Evolutionary conservation across 768 basidiomycete genomes (phyloP), one percentile per base, ranked within the genome.

Genomic region (Boletus sp.): DNA sequence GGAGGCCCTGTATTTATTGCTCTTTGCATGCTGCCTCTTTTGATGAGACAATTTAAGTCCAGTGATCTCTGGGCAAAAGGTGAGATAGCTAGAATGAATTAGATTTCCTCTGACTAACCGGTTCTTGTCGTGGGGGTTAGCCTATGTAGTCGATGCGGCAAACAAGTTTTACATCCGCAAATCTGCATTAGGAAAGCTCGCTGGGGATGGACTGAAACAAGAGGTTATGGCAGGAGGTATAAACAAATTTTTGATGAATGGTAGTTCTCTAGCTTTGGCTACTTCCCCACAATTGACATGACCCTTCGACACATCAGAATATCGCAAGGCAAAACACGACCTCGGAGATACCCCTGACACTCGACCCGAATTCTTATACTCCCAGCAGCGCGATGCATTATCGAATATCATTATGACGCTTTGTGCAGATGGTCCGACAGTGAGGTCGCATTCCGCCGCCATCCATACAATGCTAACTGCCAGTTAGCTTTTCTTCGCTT

Each of bases 401-500:
- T 50, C 50, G 1, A 29, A 41, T 7, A 35, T 68, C 2, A 5
- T 68, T 2, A 18, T 15, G 18, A 30, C 4, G 12, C 35, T 69
- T n/a, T 60, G 58, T 33, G 54, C 57, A 1, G 64, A 70, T 18
- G 51, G 44, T 9, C 62, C 69, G 3, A 54, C 52, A 18, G 68
- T 68, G 30, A 47, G 30, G 62, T 52, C n/a, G 1, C 40, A 18
- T 46, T 17, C 2, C n/a, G 24, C 14, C 5, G 5, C 5, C 7
- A 5, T 48, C 12, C 1, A 32, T 7, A 29, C 7, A 15, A 28
- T 36, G 17, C 42, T 52, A 1, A 63, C 12, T 1, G 2, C 9
- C 3, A 7, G 18, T 7, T 17, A 69, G 68, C 51, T 73, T n/a
- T 74, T 70, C 52, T 67, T 68, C 37, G 70, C 67, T n/a, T 54